Percentiles rank a stretch among this genome's conserved stretches.
phyloP scores from a whole-genome alignment of 2,329 filamentous ascomycete genomes.

The Laburnicola sp. region DNA sequence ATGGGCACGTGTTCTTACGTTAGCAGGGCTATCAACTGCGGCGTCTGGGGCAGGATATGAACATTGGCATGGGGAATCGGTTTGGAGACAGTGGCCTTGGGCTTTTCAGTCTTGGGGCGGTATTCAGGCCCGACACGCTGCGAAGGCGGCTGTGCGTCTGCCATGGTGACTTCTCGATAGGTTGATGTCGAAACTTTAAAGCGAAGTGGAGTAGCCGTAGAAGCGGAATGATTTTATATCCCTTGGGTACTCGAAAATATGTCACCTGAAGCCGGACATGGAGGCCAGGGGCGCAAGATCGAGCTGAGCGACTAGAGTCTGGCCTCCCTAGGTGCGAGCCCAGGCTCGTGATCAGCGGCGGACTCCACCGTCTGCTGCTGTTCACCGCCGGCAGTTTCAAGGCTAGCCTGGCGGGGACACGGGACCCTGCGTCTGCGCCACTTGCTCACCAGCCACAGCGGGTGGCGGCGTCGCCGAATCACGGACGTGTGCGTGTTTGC shows the following conservation, averaged over 20 bases:
- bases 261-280: not conserved
- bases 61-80: slow-evolving; percentile 83
- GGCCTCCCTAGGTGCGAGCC: slow-evolving; percentile 14
- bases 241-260: not conserved
- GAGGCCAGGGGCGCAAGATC: slow-evolving; percentile 17
- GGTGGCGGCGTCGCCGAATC: not conserved
- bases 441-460: slow-evolving; percentile 15
- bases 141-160: slow-evolving; percentile 44
- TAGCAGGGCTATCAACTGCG: slow-evolving; percentile 93
- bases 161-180: slow-evolving; percentile 25
- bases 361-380: slow-evolving; percentile 20
- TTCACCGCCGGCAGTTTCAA: slow-evolving; percentile 24
- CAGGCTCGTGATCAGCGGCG: slow-evolving; percentile 43
- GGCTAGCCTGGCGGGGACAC: slow-evolving; percentile 21
- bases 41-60: slow-evolving; percentile 86
- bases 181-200: not conserved
- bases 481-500: not conserved
- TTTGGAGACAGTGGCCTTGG: slow-evolving; percentile 85
- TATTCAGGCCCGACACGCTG: slow-evolving; percentile 80
- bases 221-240: not conserved
- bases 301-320: slow-evolving; percentile 21
- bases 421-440: slow-evolving; percentile 17
- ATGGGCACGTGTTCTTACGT: slow-evolving; percentile 68
- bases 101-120: slow-evolving; percentile 74
- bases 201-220: not conserved